Evolutionary conservation across 2,329 filamentous ascomycete genomes (phyloP).

Genomic region (Sclerotiophoma versabilis): DNA sequence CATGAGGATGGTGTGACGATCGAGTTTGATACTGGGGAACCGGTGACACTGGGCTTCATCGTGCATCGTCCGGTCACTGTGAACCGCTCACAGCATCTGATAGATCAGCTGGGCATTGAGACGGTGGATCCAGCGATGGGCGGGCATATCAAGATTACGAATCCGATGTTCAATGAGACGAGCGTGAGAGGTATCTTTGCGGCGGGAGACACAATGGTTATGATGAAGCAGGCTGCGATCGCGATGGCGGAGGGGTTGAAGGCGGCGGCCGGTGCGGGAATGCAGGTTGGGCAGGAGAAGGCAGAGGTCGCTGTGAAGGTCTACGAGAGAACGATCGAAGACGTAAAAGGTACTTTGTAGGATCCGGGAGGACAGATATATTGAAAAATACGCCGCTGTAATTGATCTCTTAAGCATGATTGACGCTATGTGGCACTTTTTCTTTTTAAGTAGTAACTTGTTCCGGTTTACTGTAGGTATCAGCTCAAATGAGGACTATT

Average conservation of each 20-base stretch:
- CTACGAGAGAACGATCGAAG: slow-evolving; percentile 15
- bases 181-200: slow-evolving; percentile 62
- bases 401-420: too few species aligned
- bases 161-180: slow-evolving; percentile 58
- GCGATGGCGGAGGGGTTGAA: slow-evolving; percentile 42
- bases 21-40: slow-evolving; percentile 36
- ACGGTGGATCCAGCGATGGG: slow-evolving; percentile 52
- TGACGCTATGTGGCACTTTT: too few species aligned
- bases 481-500: too few species aligned
- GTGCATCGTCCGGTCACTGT: slow-evolving; percentile 39
- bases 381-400: too few species aligned
- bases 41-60: slow-evolving; percentile 37
- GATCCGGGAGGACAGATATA: neutral
- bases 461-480: too few species aligned
- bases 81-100: slow-evolving; percentile 39
- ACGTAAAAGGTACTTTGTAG: neutral
- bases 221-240: slow-evolving; percentile 43
- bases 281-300: slow-evolving; percentile 34
- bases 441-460: too few species aligned
- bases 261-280: slow-evolving; percentile 34
- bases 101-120: slow-evolving; percentile 42
- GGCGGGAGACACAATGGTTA: slow-evolving; percentile 56
- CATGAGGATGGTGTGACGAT: slow-evolving; percentile 38
- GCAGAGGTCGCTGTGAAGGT: slow-evolving; percentile 20
- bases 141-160: slow-evolving; percentile 51